phyloP scores from a whole-genome alignment of 306 rosid genomes.

The Malus asiatica region DNA sequence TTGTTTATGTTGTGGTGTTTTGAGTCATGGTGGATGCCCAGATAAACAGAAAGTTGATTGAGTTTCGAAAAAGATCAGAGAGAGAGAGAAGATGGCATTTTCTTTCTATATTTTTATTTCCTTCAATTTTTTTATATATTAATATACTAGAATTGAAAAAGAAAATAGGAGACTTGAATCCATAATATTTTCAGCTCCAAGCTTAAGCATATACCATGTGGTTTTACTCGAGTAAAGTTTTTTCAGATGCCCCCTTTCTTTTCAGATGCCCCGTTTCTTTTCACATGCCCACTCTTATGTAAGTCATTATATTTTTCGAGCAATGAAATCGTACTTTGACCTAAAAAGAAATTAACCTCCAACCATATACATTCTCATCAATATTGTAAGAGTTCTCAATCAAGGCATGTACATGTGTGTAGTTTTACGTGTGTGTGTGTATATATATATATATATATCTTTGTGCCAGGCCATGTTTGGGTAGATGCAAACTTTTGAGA shows the following conservation, averaged over 20 bases:
- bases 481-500: neutral
- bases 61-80: neutral
- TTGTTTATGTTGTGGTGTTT: neutral
- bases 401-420: neutral
- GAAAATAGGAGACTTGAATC: neutral
- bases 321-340: no score
- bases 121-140: neutral
- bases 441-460: no score
- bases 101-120: neutral
- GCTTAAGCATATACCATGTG: neutral
- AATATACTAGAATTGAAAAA: neutral
- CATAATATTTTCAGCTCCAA: no score
- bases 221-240: neutral
- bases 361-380: no score
- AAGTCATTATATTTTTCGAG: no score
- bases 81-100: neutral
- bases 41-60: neutral
- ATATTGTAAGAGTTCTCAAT: neutral
- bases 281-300: no score
- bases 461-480: neutral
- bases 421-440: no score
- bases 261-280: no score
- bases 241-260: neutral
- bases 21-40: neutral
- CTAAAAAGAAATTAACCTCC: no score